phyloP scores from a whole-genome alignment of 139 green algal species.

The Bryopsis sp. region DNA sequence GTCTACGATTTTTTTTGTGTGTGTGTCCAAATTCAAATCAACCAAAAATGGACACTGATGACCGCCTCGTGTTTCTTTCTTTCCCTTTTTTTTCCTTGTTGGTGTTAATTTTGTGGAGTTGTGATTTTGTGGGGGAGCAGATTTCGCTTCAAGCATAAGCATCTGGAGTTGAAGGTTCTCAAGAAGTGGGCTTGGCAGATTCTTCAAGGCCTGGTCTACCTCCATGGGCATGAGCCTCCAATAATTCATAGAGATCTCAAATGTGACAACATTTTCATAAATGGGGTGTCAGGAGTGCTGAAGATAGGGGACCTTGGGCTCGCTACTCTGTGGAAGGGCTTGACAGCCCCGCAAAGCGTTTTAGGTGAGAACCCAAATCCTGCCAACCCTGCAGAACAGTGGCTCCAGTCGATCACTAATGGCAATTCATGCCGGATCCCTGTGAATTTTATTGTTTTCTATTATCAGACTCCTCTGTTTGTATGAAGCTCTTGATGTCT shows the following conservation, averaged over 20 bases:
- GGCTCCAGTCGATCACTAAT: too few relatives aligned
- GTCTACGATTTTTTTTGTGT: not conserved
- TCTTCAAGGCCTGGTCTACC: slow-evolving; percentile 90
- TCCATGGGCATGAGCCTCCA: slow-evolving; percentile 27
- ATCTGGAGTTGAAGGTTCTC: slow-evolving; percentile 78
- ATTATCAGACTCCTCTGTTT: too few relatives aligned
- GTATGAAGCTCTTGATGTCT: too few relatives aligned
- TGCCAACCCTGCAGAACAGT: not conserved
- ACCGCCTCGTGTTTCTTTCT: not conserved
- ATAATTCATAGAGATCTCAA: slow-evolving; percentile 84
- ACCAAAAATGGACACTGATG: too few relatives aligned
- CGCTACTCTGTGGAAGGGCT: slow-evolving; percentile 48
- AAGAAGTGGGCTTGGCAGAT: slow-evolving; percentile 97
- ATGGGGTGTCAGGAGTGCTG: slow-evolving; percentile 81
- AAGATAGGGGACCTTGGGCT: slow-evolving; percentile 98
- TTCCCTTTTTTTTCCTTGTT: not conserved
- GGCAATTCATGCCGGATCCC: too few relatives aligned
- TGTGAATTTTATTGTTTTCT: too few relatives aligned
- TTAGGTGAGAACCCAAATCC: not conserved
- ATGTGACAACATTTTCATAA: slow-evolving; percentile 93
- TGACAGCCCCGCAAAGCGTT: not conserved
- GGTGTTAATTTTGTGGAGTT: not conserved
- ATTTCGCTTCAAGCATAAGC: slow-evolving; percentile 92
- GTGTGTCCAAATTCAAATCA: not conserved
- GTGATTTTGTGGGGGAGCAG: slow-evolving; percentile 27